phyloP scores from a whole-genome alignment of 2,329 filamentous ascomycete genomes.

The Cercospora sp. region DNA sequence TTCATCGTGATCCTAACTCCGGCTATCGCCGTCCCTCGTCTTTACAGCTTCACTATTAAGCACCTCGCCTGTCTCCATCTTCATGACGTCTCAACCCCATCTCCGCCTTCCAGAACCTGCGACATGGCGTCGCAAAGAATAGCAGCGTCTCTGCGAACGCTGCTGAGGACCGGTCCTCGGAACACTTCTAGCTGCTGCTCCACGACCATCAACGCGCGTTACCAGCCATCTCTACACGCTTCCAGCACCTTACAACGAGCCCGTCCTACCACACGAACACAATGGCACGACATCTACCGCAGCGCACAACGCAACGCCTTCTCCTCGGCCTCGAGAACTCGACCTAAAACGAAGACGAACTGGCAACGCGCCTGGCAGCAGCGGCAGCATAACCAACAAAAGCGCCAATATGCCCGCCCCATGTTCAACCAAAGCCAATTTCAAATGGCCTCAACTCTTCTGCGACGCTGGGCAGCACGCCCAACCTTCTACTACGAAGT shows the following conservation, averaged over 20 bases:
- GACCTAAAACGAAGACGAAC: not conserved
- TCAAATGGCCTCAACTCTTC: conserved; percentile 27
- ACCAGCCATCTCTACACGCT: not conserved
- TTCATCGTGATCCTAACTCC: not conserved
- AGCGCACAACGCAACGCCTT: conserved; percentile 6
- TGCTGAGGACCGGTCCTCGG: not conserved
- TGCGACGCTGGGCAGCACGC: conserved; percentile 43
- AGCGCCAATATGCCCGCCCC: conserved; percentile 29
- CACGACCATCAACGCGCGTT: not conserved
- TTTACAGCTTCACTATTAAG: not conserved
- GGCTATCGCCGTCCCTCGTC: not conserved
- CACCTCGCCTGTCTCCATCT: not conserved
- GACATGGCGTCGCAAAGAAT: conserved; percentile 5
- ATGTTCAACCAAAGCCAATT: conserved; percentile 39
- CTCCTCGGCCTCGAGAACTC: not conserved
- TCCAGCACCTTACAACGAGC: not conserved
- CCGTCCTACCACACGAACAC: conserved; percentile 5
- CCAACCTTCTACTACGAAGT: conserved; percentile 52
- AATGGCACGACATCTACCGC: conserved; percentile 15
- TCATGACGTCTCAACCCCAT: not conserved
- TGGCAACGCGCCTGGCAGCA: conserved; percentile 21
- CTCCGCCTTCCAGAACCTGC: not conserved
- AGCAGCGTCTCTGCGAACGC: conserved; percentile 6
- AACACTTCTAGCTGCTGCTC: not conserved
- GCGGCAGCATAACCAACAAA: conserved; percentile 6